A percentile compares a stretch with the other conserved stretches of the same genome.
Conservation (phyloP, 306 rosid genomes). For the Ammopiptanthus mongolicus region DNA sequence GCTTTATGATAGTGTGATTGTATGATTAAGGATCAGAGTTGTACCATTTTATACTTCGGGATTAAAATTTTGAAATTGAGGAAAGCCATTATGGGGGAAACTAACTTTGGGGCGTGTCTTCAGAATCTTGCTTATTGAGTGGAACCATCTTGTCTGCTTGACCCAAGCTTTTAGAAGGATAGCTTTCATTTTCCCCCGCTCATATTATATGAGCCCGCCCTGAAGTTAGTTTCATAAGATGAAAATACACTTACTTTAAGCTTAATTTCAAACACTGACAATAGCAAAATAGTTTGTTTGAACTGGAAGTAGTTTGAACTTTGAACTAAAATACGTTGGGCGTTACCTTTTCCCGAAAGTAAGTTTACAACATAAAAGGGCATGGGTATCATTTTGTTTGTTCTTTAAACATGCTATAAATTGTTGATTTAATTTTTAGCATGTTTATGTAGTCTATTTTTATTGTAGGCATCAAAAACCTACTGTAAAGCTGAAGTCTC, state of each 20-base stretch:
- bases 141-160: background rate
- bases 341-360: background rate
- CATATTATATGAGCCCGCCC: background rate
- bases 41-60: background rate
- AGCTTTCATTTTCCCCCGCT: no score
- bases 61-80: background rate
- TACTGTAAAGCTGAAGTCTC: slow-evolving; percentile 59
- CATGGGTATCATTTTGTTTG: background rate
- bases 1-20: background rate
- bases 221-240: slow-evolving; percentile 1
- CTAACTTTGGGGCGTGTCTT: background rate
- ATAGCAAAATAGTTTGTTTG: slow-evolving; percentile 6
- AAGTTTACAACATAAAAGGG: background rate
- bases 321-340: background rate
- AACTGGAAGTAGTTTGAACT: background rate
- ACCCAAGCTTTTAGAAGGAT: no score
- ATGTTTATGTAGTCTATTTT: slow-evolving; percentile 8
- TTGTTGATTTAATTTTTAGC: background rate
- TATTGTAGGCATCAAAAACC: slow-evolving; percentile 50
- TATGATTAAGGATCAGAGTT: background rate
- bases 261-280: background rate
- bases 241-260: background rate
- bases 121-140: background rate
- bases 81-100: background rate
- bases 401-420: background rate